phyloP scores from a whole-genome alignment of 2,329 filamentous ascomycete species.

The Botrytis squamosa region DNA sequence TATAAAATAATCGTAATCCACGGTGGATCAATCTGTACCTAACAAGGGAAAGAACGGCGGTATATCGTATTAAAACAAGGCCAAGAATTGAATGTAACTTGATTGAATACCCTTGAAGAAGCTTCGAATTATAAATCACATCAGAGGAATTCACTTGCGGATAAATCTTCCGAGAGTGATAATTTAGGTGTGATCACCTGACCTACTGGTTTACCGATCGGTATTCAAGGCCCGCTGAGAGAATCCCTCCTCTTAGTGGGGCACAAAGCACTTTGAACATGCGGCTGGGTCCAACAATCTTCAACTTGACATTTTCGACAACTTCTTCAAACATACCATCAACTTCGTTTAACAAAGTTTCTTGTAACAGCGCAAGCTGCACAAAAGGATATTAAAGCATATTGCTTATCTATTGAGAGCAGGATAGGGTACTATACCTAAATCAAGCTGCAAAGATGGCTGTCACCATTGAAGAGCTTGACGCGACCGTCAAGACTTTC shows the following conservation, averaged over 20 bases:
- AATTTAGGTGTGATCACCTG: conserved; percentile 7
- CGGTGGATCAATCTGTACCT: not conserved
- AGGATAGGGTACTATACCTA: conserved; percentile 31
- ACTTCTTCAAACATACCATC: conserved; percentile 26
- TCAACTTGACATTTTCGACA: conserved; percentile 25
- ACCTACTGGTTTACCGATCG: conserved; percentile 1
- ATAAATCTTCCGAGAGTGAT: not conserved
- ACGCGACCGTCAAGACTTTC: conserved; percentile 93
- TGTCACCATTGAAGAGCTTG: conserved; percentile 86
- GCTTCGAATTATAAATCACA: not conserved
- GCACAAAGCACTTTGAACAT: conserved; percentile 26
- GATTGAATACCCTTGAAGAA: conserved; percentile 1
- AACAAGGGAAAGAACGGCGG: not conserved
- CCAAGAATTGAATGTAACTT: not conserved
- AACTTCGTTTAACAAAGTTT: conserved; percentile 25
- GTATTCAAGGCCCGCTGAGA: conserved; percentile 7
- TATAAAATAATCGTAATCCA: not conserved
- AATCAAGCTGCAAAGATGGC: conserved; percentile 53
- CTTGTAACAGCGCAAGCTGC: conserved; percentile 34
- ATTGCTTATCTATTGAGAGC: conserved; percentile 27
- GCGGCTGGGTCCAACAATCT: conserved; percentile 28
- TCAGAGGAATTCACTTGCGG: not conserved
- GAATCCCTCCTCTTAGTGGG: conserved; percentile 25
- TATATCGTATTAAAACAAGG: not conserved
- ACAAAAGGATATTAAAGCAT: conserved; percentile 25